Evolutionary conservation across 106 monocot species (phyloP), one percentile per base, ranked within the genome.

Genomic region (Acorus calamus): DNA sequence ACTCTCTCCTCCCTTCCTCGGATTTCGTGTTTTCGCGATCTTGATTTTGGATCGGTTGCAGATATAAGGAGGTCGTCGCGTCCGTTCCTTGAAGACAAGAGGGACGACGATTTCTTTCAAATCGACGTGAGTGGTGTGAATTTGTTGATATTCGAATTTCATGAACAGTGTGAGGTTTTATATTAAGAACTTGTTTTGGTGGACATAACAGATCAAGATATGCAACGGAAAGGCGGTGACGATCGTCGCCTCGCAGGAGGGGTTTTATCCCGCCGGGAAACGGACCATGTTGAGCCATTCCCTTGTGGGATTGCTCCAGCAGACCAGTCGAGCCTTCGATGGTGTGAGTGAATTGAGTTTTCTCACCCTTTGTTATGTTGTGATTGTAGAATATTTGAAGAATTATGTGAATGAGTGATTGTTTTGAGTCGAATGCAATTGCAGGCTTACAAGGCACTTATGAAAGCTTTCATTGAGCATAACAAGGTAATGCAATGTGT

Each of bases 381-480:
- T 7, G 3, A 11, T 59, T 70, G 6, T 60, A 46, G 14, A 8
- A 8, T 54, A 11, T 10, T 14, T 69, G 53, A 43, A 2, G 11
- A 47, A 8, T 12, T 61, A 6, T 14, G 11, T 56, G 14, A 6
- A 68, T 62, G 62, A 44, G 55, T 52, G 3, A 64, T 66, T 4
- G 44, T 9, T 54, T 61, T 50, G 14, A 68, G 57, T 62, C 53
- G 9, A 45, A 65, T 56, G 54, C 55, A 44, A 3, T 71, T 83
- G 78, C 80, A 96, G 94, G 86, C 94, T 51, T 96, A 96, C 64
- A 87, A 84, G 63, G 61, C 87, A 49, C 84, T 96, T 46, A 90
- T 90, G 84, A 96, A 96, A 76, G 89, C 87, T 69, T 96, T 96
- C 58, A 51, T 69, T 43, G 94, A 90, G 71, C 94, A 90, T 63